Evolutionary conservation across 495 filamentous ascomycete genomes (phyloP), one percentile per base, ranked within the genome.

Genomic region (Terfezia claveryi): DNA sequence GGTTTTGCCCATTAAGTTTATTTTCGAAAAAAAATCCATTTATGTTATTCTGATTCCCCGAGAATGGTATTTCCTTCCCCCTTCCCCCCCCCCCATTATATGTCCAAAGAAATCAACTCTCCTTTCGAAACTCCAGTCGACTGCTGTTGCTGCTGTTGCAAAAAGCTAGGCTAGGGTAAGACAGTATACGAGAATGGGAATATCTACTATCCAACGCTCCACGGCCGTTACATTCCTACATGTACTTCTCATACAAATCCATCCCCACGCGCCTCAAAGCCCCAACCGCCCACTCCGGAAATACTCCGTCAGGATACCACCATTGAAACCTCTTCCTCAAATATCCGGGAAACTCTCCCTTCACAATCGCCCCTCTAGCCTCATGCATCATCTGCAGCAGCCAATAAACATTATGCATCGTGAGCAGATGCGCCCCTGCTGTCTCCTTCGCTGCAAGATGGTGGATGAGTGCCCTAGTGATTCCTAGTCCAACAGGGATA

Each of bases 381-480:
- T 72, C 68, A 11, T 71, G 70, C 88, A 96, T 94, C 58, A 99
- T 67, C 50, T 76, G 72, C 32, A 99, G 73, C 59, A 93, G 76
- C 62, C 89, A 92, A 64, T 85, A 83, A 23, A 96, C 85, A 66
- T 99, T 96, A 68, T 99, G 91, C 59, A 94, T 82, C 0, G 87
- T 92, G 37, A 98, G 70, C 67, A 99, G 68, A 72, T 99, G 91
- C 17, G 92, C 91, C 10, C 88, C 89, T 0, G 83, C 91, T 8
- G 91, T 96, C 70, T 96, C 91, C 66, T 99, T 99, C 2, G 80
- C 80, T 0, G 85, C 80, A 51, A 93, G 74, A 68, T 99, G 91
- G 64, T 95, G 79, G 36, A 95, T 82, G 66, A 85, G 95, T 6
- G 92, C 85, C 51, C 81, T 75, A 16, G 91, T 92, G 56, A 96